Base-by-base conservation (phyloP, 106 monocot genomes). In the Xerophyta viscosa region DNA sequence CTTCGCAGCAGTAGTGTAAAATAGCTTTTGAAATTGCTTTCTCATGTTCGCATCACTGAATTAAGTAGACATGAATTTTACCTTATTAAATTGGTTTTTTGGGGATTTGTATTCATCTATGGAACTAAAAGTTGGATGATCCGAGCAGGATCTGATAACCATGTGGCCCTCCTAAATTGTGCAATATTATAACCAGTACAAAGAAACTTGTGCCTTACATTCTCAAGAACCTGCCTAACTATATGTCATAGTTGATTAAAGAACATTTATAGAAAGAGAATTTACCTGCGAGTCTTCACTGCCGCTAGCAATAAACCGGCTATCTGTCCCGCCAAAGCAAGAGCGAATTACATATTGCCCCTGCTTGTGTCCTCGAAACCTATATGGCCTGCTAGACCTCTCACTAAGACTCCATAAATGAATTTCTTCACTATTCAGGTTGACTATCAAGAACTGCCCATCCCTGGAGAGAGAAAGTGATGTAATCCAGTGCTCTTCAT, bases 391-490 rank as follows among this genome's bases (percentile, higher is more conserved):
- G 3, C 18, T 42, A 17, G 54, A 57, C 14, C 20, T 42, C 6
- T 18, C 60, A 26, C 57, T 20, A 37, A 78, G 46, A 57, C 51
- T 63, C 74, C 87, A 81, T 37, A 87, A 61, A 63, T 87, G 87
- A 44, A 87, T 87, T 60, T 81, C 86, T 63, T 83, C 58, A 30
- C 81, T 82, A 50, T 81, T 87, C 30, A 87, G 71, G 63, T 81
- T 87, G 48, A 87, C 78, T 52, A 87, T 82, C 61, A 87, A 61
- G 25, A 39, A 75, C 24, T 52, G 48, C 31, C 87, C 87, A 68
- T 87, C 81, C 23, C 66, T 63, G 2, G 87, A 87, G 22, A 87
- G 60, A 39, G 77, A 77, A 47, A 81, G 71, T 9, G 87, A 87
- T 12, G 81, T 75, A 36, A 87, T 78, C 9, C 65, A 27, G 23